Evolutionary conservation across 257 asterid genomes (phyloP).

Genomic region (Penstemon newberryi): DNA sequence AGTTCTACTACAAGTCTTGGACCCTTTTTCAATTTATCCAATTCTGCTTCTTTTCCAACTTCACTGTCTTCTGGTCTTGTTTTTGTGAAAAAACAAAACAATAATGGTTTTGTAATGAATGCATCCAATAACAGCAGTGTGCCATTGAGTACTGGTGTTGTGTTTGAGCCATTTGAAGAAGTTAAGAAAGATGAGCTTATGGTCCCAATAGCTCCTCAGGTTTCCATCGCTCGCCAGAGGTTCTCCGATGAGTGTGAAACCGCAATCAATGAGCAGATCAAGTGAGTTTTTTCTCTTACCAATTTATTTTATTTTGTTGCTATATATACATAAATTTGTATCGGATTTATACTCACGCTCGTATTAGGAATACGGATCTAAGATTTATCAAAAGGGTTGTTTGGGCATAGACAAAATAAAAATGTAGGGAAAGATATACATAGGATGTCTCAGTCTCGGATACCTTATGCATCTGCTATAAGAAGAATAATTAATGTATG

Average conservation of each 20-base stretch:
- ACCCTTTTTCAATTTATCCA: slow-evolving; percentile 28
- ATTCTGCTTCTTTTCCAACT: slow-evolving; percentile 3
- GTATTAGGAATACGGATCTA: no score
- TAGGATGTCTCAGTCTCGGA: no score
- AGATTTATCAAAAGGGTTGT: no score
- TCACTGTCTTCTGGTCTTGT: slow-evolving; percentile 36
- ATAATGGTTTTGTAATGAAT: slow-evolving; percentile 29
- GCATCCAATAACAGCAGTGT: slow-evolving; percentile 37
- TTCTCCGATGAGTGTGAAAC: slow-evolving; percentile 55
- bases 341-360: no score
- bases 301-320: not conserved
- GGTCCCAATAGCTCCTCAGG: slow-evolving; percentile 47
- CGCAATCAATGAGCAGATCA: slow-evolving; percentile 84
- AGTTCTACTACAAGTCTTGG: slow-evolving; percentile 26
- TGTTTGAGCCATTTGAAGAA: slow-evolving; percentile 91
- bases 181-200: slow-evolving; percentile 57
- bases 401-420: no score
- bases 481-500: no score
- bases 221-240: slow-evolving; percentile 77
- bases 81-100: slow-evolving; percentile 33
- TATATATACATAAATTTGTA: no score
- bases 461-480: no score
- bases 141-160: slow-evolving; percentile 54
- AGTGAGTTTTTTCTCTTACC: slow-evolving; percentile 47
- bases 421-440: no score